Percentiles rank a stretch among this genome's conserved stretches.
phyloP scores from a whole-genome alignment of 257 asterid species.

The Paulownia fortunei region DNA sequence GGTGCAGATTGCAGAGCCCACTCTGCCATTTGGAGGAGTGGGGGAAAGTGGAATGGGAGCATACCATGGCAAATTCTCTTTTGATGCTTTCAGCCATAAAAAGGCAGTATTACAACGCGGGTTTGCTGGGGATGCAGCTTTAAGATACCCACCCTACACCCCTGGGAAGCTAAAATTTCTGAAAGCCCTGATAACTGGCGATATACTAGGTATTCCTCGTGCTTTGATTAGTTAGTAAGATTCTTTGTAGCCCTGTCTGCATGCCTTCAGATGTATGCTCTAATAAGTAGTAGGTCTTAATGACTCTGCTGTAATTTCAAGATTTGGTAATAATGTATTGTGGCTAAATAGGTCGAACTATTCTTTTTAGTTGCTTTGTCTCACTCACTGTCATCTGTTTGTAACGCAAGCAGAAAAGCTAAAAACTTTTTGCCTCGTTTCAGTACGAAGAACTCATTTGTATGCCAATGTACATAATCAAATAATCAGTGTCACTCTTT shows the following conservation, averaged over 20 bases:
- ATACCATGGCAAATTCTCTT: constrained; percentile 84
- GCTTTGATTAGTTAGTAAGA: constrained; percentile 67
- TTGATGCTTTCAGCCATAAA: constrained; percentile 87
- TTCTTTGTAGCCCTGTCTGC: constrained; percentile 1
- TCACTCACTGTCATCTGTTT: neutral
- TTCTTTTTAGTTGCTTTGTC: constrained; percentile 3
- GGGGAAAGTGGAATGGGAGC: constrained; percentile 96
- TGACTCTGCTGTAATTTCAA: neutral
- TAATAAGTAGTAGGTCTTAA: neutral
- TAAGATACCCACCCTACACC: constrained; percentile 88
- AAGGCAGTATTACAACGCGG: constrained; percentile 73
- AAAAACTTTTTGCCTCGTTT: constrained; percentile 16
- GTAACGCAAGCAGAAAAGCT: constrained; percentile 14
- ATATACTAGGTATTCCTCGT: constrained; percentile 58
- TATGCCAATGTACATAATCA: neutral
- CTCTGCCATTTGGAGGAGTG: constrained; percentile 88
- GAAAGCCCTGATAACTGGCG: constrained; percentile 65
- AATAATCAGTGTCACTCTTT: neutral
- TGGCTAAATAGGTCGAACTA: constrained; percentile 16
- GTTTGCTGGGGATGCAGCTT: constrained; percentile 63
- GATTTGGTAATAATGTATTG: constrained; percentile 21
- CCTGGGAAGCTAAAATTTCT: constrained; percentile 56
- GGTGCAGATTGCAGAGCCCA: constrained; percentile 58
- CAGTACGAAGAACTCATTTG: constrained; percentile 14
- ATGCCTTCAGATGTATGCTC: constrained; percentile 9